A percentile compares a stretch with the other conserved stretches of the same genome.
Conservation (phyloP, 2,329 filamentous ascomycete species). For the Exophiala aquamarina region DNA sequence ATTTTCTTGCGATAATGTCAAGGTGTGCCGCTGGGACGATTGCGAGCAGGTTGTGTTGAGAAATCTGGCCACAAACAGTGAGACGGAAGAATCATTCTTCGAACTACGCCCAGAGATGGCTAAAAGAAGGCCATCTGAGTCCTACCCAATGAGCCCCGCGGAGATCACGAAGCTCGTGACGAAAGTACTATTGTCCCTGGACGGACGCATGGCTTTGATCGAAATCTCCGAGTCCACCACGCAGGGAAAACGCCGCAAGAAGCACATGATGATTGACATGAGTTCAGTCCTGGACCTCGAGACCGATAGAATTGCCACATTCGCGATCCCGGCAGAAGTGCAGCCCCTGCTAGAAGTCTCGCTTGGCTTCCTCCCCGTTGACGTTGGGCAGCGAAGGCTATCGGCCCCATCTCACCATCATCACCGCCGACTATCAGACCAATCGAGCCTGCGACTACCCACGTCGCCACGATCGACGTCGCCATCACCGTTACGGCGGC, state of each 20-base stretch:
- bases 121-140: conserved; percentile 1
- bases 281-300: not conserved
- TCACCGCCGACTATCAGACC: not conserved
- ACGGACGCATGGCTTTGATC: conserved; percentile 2
- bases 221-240: conserved; percentile 5
- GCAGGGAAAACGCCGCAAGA: conserved; percentile 5
- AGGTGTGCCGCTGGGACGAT: not conserved
- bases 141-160: conserved; percentile 6
- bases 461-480: too few relatives aligned
- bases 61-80: not conserved
- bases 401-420: not conserved
- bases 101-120: not conserved
- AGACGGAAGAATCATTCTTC: not conserved
- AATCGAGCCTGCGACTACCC: too few relatives aligned
- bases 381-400: not conserved
- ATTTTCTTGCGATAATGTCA: not conserved
- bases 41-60: not conserved
- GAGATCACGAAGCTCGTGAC: conserved; percentile 5
- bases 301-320: not conserved
- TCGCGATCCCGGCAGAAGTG: conserved; percentile 3
- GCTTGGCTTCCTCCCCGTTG: conserved; percentile 3
- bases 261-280: conserved; percentile 3
- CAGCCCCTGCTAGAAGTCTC: conserved; percentile 2
- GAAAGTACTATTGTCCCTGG: conserved; percentile 4
- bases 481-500: too few relatives aligned